These are phyloP conservation scores for Endotrypanum monterogeii DNA, from an alignment of 208 protist species.

Conservation along the genomic window DNA sequence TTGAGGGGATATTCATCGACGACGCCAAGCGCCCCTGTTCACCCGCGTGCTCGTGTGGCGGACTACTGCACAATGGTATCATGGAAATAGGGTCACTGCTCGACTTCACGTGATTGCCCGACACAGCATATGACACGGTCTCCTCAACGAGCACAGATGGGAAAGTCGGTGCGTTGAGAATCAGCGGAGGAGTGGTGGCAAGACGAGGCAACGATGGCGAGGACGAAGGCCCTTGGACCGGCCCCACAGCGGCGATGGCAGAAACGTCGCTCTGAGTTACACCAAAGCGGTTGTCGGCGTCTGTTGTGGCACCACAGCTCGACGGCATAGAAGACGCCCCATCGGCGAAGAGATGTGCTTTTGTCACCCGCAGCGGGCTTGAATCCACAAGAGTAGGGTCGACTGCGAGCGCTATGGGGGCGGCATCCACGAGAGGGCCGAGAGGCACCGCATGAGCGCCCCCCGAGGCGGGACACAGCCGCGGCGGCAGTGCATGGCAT, in stretches of 20 bases:
- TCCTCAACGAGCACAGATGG: not conserved
- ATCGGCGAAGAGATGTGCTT: not conserved
- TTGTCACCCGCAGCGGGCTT: not conserved
- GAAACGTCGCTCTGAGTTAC: not conserved
- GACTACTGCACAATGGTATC: conserved; percentile 8
- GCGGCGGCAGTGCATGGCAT: conserved; percentile 1
- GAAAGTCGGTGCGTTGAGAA: not conserved
- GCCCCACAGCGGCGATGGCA: not conserved
- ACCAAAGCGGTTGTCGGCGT: not conserved
- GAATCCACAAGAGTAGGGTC: not conserved
- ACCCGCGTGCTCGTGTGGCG: not conserved
- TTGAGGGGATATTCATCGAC: conserved; percentile 4
- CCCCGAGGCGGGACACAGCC: not conserved
- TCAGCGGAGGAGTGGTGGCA: not conserved
- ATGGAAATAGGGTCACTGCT: not conserved
- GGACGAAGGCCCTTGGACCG: not conserved
- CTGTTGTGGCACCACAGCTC: conserved; percentile 7
- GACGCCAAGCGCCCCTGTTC: conserved; percentile 6
- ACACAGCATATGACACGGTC: not conserved
- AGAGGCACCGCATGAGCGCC: not conserved
- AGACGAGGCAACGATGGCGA: not conserved
- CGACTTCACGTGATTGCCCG: not conserved
- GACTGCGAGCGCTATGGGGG: not conserved
- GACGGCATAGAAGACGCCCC: conserved; percentile 3
- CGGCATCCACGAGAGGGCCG: not conserved